phyloP scores from a whole-genome alignment of 495 filamentous ascomycete species.

The Thozetella sp. region DNA sequence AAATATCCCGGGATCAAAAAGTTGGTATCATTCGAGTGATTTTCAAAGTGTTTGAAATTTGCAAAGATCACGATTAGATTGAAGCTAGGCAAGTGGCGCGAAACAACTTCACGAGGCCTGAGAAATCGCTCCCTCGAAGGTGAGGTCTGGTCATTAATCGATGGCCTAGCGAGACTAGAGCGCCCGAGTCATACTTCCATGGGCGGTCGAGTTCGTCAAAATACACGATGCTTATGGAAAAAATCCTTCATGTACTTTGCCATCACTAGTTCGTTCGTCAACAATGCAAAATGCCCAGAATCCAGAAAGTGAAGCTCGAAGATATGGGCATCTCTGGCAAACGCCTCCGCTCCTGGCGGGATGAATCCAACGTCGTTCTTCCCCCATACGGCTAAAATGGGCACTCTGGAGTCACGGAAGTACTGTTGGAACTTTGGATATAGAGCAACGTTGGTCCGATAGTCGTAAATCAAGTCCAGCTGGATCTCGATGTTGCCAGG shows the following conservation, averaged over 20 bases:
- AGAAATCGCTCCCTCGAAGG: too few species aligned
- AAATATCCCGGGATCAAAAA: too few species aligned
- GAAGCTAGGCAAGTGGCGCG: too few species aligned
- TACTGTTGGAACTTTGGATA: slow-evolving; percentile 56
- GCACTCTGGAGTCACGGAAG: slow-evolving; percentile 48
- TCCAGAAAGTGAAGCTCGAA: slow-evolving; percentile 53
- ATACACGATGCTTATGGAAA: not conserved
- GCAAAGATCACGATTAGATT: too few species aligned
- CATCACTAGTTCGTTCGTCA: not conserved
- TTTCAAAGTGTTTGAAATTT: too few species aligned
- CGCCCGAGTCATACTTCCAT: too few species aligned
- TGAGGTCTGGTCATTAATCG: too few species aligned
- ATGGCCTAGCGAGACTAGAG: too few species aligned
- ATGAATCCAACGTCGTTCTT: slow-evolving; percentile 58
- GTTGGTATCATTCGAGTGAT: too few species aligned
- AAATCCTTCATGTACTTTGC: not conserved
- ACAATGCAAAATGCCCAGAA: slow-evolving; percentile 57
- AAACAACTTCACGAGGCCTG: too few species aligned
- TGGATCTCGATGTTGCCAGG: slow-evolving; percentile 52
- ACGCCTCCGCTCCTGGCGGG: slow-evolving; percentile 54
- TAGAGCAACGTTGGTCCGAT: slow-evolving; percentile 45
- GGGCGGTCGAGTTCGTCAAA: not conserved
- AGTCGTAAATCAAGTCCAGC: slow-evolving; percentile 54
- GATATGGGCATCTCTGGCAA: slow-evolving; percentile 50
- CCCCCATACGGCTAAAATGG: slow-evolving; percentile 59